These are phyloP conservation scores for Asparagopsis taxiformis DNA, from an alignment of 31 red algal species.

Conservation along the genomic window DNA sequence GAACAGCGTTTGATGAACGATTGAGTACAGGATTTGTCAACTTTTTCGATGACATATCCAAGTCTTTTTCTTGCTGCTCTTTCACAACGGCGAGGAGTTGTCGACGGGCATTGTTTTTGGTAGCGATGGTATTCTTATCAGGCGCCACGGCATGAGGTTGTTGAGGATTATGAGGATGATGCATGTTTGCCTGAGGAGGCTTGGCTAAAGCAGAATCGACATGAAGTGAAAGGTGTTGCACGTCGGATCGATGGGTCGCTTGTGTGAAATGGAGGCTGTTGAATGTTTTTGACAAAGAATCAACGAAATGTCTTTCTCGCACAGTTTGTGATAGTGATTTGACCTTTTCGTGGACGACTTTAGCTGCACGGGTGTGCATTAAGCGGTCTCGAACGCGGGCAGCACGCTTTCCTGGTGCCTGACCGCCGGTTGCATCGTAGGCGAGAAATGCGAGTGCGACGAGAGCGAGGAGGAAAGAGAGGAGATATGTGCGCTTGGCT, in stretches of 20 bases:
- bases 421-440: slow-evolving; percentile 22
- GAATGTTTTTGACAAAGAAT: not conserved
- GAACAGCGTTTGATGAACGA: not conserved
- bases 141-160: not conserved
- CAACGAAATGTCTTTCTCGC: not conserved
- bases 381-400: slow-evolving; percentile 16
- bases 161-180: not conserved
- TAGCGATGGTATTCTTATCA: not conserved
- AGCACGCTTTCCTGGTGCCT: not conserved
- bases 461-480: not conserved
- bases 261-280: not conserved
- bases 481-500: not conserved
- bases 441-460: not conserved
- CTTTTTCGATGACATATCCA: not conserved
- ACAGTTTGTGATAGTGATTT: not conserved
- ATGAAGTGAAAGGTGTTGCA: not conserved
- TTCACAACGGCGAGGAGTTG: slow-evolving; percentile 11
- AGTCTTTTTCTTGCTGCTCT: not conserved
- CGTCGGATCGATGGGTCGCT: not conserved
- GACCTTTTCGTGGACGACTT: not conserved
- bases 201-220: not conserved
- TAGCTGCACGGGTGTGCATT: slow-evolving; percentile 3
- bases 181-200: not conserved
- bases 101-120: not conserved
- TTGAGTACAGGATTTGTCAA: not conserved